Conservation (phyloP, 2,329 filamentous ascomycete species). For the Ophiostoma fasciatum region DNA sequence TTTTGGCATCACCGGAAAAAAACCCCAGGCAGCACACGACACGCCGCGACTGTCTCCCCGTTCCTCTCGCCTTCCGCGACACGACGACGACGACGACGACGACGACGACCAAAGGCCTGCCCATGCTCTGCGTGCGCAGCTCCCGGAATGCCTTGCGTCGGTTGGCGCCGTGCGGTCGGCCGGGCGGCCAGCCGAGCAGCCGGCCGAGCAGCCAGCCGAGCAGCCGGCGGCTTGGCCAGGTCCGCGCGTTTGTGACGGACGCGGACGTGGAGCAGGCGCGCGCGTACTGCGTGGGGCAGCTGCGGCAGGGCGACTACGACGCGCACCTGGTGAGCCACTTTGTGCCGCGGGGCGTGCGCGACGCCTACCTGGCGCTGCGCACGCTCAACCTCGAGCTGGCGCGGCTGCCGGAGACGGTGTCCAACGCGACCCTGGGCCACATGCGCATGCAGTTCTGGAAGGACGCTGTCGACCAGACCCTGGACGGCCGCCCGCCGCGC, state of each 20-base stretch:
- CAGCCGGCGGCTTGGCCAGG: not conserved
- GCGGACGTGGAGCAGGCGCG: constrained; percentile 37
- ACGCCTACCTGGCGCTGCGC: constrained; percentile 80
- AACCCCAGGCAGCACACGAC: too few relatives aligned
- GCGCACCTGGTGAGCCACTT: constrained; percentile 78
- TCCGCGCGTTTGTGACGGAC: constrained; percentile 32
- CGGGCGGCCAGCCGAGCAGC: too few relatives aligned
- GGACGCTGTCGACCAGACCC: constrained; percentile 64
- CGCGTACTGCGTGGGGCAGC: constrained; percentile 37
- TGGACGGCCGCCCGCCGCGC: constrained; percentile 60
- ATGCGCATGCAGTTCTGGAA: constrained; percentile 95
- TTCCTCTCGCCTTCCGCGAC: too few relatives aligned
- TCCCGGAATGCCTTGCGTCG: constrained; percentile 24
- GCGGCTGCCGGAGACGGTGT: constrained; percentile 77
- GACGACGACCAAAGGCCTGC: too few relatives aligned
- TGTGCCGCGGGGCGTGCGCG: constrained; percentile 56
- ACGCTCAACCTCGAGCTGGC: constrained; percentile 89
- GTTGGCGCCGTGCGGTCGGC: too few relatives aligned
- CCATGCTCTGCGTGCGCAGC: constrained; percentile 26
- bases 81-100: too few relatives aligned
- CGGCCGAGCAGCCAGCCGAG: not conserved
- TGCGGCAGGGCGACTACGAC: constrained; percentile 61
- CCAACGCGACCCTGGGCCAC: constrained; percentile 69
- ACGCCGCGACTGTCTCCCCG: too few relatives aligned
- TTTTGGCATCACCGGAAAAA: too few relatives aligned